A percentile compares a stretch with the other conserved stretches of the same genome.
Conservation (phyloP, 441 rosid genomes). For the Geranium incanum region DNA sequence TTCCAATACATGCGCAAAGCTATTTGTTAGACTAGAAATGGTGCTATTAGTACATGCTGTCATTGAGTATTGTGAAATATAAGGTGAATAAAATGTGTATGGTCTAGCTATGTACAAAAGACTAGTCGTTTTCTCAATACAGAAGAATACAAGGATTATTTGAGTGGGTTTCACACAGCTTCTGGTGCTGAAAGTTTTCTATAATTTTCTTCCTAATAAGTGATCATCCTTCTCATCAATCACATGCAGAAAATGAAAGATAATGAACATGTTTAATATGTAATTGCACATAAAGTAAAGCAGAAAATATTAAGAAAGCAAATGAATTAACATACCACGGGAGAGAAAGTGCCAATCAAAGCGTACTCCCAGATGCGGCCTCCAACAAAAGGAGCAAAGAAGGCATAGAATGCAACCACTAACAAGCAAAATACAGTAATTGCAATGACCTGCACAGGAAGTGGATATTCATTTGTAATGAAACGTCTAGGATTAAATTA, state of each 20-base stretch:
- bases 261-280: neutral
- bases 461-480: conserved; percentile 16
- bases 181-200: neutral
- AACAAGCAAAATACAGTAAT: conserved; percentile 65
- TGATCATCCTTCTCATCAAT: conserved; percentile 6
- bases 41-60: neutral
- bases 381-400: conserved; percentile 64
- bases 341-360: conserved; percentile 45
- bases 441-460: conserved; percentile 52
- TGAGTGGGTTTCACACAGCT: neutral
- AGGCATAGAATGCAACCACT: conserved; percentile 64
- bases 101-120: neutral
- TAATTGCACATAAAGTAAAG: neutral
- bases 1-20: conserved; percentile 10
- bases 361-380: conserved; percentile 56
- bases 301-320: neutral
- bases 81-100: neutral
- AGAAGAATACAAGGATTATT: neutral
- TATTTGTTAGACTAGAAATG: neutral
- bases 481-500: neutral
- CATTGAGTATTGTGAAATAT: neutral
- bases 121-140: conserved; percentile 8
- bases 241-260: conserved; percentile 9
- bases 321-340: conserved; percentile 46
- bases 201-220: neutral